phyloP scores from a whole-genome alignment of 495 filamentous ascomycete genomes.

The Xylaria flabelliformis region DNA sequence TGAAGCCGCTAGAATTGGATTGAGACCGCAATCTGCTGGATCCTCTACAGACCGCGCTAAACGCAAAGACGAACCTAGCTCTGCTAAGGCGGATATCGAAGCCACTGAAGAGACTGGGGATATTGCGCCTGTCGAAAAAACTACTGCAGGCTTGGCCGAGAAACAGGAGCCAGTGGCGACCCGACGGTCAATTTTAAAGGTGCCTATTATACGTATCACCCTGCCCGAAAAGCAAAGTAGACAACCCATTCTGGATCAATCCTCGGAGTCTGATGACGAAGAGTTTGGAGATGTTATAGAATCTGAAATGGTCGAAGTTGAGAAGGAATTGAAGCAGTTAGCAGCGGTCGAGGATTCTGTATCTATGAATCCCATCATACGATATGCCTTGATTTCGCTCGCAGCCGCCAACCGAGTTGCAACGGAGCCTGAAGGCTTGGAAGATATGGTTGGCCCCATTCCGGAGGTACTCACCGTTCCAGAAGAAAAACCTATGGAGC shows the following conservation, averaged over 20 bases:
- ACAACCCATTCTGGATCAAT: constrained; percentile 40
- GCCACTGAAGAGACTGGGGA: constrained; percentile 19
- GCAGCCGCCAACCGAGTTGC: constrained; percentile 44
- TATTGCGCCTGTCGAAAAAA: neutral
- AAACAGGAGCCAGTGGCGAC: constrained; percentile 21
- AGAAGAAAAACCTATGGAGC: constrained; percentile 42
- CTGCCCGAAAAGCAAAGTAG: constrained; percentile 41
- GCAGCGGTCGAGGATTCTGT: constrained; percentile 38
- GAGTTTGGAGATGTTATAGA: constrained; percentile 60
- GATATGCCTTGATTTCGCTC: constrained; percentile 45
- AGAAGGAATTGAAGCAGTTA: constrained; percentile 50
- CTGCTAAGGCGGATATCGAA: constrained; percentile 23
- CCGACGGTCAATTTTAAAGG: constrained; percentile 31
- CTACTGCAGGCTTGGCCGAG: neutral
- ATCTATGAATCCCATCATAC: constrained; percentile 36
- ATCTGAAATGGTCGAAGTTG: constrained; percentile 49
- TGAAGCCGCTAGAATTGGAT: constrained; percentile 44
- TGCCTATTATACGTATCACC: constrained; percentile 30
- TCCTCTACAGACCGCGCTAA: constrained; percentile 48
- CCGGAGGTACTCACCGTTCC: constrained; percentile 39
- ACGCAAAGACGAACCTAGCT: constrained; percentile 26
- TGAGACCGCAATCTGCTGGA: constrained; percentile 49
- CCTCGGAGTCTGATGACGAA: constrained; percentile 59
- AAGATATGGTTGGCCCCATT: constrained; percentile 44
- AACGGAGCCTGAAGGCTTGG: constrained; percentile 40